A percentile compares a stretch with the other conserved stretches of the same genome.
These are phyloP conservation scores for Cunninghamia lanceolata DNA, from an alignment of 75 land plant species.

Conservation along the genomic window DNA sequence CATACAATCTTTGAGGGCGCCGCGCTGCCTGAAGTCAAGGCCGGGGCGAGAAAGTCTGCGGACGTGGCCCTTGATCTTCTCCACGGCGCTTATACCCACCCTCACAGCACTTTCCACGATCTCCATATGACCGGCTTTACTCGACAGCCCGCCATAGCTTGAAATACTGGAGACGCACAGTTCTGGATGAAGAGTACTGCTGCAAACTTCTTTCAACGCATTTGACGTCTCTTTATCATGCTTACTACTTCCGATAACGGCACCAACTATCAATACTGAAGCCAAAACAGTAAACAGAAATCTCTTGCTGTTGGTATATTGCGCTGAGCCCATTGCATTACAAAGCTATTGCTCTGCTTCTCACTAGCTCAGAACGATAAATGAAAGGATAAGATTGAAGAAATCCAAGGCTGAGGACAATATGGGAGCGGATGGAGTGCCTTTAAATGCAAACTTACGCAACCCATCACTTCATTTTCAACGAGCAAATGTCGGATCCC, in stretches of 20 bases:
- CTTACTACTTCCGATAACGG: not conserved
- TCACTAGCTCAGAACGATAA: too few species aligned
- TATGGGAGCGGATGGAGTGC: not conserved
- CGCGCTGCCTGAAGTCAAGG: constrained; percentile 8
- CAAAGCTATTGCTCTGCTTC: too few species aligned
- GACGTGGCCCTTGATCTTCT: constrained; percentile 20
- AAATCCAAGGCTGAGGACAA: not conserved
- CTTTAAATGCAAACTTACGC: too few species aligned
- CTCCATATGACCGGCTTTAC: constrained; percentile 24
- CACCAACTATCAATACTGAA: not conserved
- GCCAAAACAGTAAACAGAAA: not conserved
- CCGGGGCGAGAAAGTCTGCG: constrained; percentile 17
- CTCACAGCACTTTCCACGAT: constrained; percentile 35
- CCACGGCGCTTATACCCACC: constrained; percentile 20
- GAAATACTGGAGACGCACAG: constrained; percentile 45
- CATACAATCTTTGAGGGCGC: constrained; percentile 50
- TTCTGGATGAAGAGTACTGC: constrained; percentile 47
- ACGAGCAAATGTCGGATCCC: too few species aligned
- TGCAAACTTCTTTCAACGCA: constrained; percentile 17
- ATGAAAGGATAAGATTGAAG: not conserved
- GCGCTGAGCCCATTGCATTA: not conserved
- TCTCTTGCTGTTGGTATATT: not conserved
- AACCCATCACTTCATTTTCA: too few species aligned
- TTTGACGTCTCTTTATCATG: not conserved
- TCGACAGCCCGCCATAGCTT: constrained; percentile 19